These are phyloP conservation scores for Monosporascus sp. DNA, from an alignment of 2,329 filamentous ascomycete species.

Conservation along the genomic window DNA sequence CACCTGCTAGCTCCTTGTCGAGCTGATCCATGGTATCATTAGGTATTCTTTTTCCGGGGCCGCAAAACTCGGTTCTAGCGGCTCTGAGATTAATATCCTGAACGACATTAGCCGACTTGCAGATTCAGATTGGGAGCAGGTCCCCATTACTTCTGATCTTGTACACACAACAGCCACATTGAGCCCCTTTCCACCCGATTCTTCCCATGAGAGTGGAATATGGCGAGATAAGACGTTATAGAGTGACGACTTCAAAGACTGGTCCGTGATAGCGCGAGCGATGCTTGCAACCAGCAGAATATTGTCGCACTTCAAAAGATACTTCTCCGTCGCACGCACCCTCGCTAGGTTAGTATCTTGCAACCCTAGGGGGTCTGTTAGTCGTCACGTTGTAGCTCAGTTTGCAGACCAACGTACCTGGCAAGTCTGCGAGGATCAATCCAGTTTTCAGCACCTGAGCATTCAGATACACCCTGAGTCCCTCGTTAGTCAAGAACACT, in stretches of 20 bases:
- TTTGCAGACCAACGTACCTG: slow-evolving; percentile 14
- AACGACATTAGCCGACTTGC: background rate
- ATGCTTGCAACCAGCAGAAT: slow-evolving; percentile 31
- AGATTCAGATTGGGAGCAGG: background rate
- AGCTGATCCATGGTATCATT: slow-evolving; percentile 13
- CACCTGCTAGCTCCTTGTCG: slow-evolving; percentile 21
- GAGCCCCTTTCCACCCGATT: slow-evolving; percentile 17
- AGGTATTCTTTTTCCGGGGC: slow-evolving; percentile 16
- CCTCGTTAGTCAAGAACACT: background rate
- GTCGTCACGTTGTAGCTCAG: background rate
- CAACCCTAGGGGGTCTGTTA: slow-evolving; percentile 13
- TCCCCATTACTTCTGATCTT: slow-evolving; percentile 19
- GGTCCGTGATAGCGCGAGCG: slow-evolving; percentile 25
- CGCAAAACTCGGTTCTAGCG: slow-evolving; percentile 23
- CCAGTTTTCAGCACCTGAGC: slow-evolving; percentile 27
- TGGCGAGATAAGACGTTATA: slow-evolving; percentile 23
- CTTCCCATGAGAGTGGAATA: slow-evolving; percentile 23
- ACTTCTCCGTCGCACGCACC: slow-evolving; percentile 29
- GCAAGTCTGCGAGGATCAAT: slow-evolving; percentile 30
- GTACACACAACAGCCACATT: slow-evolving; percentile 30
- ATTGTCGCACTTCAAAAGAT: slow-evolving; percentile 29
- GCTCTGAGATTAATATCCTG: slow-evolving; percentile 25
- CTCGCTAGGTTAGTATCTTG: slow-evolving; percentile 31
- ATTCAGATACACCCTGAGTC: slow-evolving; percentile 23
- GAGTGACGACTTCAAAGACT: slow-evolving; percentile 27